These are phyloP conservation scores for Trifolium repens DNA, from an alignment of 306 rosid genomes.

Conservation along the genomic window DNA sequence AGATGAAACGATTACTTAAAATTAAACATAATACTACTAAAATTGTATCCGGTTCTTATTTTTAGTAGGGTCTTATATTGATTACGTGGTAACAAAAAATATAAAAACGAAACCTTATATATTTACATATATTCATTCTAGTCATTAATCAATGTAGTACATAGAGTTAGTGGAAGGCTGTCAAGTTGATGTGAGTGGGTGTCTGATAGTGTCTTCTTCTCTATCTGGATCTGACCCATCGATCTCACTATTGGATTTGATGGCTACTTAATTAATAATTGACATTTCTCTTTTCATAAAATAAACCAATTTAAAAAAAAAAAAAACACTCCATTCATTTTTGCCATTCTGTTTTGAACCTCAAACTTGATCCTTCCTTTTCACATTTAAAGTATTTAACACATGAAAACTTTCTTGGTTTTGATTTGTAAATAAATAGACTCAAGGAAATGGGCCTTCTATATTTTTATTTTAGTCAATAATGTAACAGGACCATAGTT, in stretches of 20 bases:
- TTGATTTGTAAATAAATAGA: neutral
- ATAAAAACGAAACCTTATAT: no score
- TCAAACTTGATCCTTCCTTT: neutral
- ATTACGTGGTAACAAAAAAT: no score
- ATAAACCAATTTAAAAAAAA: neutral
- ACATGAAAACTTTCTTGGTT: neutral
- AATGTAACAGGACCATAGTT: neutral
- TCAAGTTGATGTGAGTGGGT: slow-evolving; percentile 68
- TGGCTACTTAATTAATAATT: slow-evolving; percentile 31
- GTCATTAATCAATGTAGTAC: neutral
- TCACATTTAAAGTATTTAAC: slow-evolving; percentile 3
- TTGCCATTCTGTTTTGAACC: neutral
- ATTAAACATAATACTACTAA: no score
- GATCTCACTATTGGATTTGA: slow-evolving; percentile 27
- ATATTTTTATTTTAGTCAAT: neutral
- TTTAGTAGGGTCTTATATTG: no score
- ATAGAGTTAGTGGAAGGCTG: slow-evolving; percentile 63
- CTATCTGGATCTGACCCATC: slow-evolving; percentile 40
- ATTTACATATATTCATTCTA: no score
- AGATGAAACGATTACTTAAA: no score
- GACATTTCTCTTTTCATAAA: slow-evolving; percentile 20
- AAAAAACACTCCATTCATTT: neutral
- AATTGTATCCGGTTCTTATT: no score
- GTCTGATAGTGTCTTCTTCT: slow-evolving; percentile 35
- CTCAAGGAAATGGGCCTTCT: neutral